Conservation (phyloP, 1,284 basidiomycete species). For the Trametes polyzona region DNA sequence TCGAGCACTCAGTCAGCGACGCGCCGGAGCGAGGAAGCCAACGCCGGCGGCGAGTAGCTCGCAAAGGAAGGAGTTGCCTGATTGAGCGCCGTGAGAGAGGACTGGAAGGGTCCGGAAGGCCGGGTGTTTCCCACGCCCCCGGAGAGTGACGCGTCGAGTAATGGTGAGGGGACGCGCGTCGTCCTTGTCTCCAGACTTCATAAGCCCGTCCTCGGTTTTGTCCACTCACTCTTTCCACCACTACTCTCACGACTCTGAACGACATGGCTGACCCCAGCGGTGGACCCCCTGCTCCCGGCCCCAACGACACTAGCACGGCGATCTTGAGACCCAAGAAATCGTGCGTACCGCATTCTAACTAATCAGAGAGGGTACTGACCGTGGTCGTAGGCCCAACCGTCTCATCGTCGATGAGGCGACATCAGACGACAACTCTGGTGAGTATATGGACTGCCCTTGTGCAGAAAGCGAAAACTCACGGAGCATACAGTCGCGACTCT, state of each 20-base stretch:
- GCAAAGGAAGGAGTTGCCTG: not conserved
- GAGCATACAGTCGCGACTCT: slow-evolving; percentile 80
- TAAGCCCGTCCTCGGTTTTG: slow-evolving; percentile 28
- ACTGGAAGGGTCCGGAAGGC: slow-evolving; percentile 33
- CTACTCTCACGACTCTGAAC: slow-evolving; percentile 14
- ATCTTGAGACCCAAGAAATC: slow-evolving; percentile 96
- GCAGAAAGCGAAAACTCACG: not conserved
- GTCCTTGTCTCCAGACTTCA: slow-evolving; percentile 34
- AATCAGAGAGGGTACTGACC: slow-evolving; percentile 15
- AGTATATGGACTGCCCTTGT: slow-evolving; percentile 26
- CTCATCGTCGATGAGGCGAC: slow-evolving; percentile 92
- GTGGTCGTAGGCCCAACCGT: slow-evolving; percentile 79
- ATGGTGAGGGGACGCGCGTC: slow-evolving; percentile 48
- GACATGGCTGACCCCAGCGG: slow-evolving; percentile 67
- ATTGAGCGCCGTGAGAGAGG: slow-evolving; percentile 18
- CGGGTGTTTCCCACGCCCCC: slow-evolving; percentile 29
- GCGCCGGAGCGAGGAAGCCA: too few species aligned
- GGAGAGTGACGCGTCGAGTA: slow-evolving; percentile 49
- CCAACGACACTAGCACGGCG: slow-evolving; percentile 89
- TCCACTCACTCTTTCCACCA: slow-evolving; percentile 28
- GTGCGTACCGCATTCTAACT: slow-evolving; percentile 53
- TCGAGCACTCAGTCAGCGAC: not conserved
- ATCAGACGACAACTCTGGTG: slow-evolving; percentile 91
- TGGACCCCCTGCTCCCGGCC: slow-evolving; percentile 73
- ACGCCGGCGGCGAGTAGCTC: too few species aligned